Evolutionary conservation across 106 monocot species (phyloP), one percentile per base, ranked within the genome.

Genomic region (Apostasia shenzhenica): DNA sequence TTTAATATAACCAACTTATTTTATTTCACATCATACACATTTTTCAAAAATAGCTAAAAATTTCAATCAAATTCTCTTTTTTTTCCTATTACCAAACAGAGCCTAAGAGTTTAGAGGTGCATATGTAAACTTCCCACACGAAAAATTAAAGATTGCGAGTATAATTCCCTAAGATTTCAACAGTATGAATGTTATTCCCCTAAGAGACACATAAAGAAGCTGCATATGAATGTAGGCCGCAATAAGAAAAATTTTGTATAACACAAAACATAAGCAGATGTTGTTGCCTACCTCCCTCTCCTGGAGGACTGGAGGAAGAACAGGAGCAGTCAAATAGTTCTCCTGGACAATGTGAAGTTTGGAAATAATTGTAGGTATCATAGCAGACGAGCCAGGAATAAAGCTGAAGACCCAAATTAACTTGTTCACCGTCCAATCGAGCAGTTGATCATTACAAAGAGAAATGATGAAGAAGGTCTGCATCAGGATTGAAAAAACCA

Each of bases 381-480:
- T 4, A 39, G 79, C 68, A 56, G 81, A 72, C 48, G 82, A 72
- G 12, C 84, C 81, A 50, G 88, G 88, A 42, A 84, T 65, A 57
- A 56, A 77, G 40, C 67, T 71, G 39, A 88, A 77, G 12, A 80
- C 60, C 79, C 84, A 82, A 49, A 88, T 81, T 50, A 88, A 51
- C 79, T 82, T 77, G 72, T 88, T 84, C 69, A 84, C 84, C 48
- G 82, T 55, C 58, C 57, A 74, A 58, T 88, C 70, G 13, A 88
- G 62, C 47, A 88, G 84, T 72, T 84, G 84, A 72, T 88, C 82
- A 57, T 88, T 88, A 77, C 81, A 88, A 6, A 88, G 68, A 37
- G 79, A 78, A 48, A 88, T 84, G 67, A 88, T 79, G 53, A 88
- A 88, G 60, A 77, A 63, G 0, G 81, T 80, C 84, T 88, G 88